A percentile compares a stretch with the other conserved stretches of the same genome.
Evolutionary conservation across 805 yeast genomes (phyloP).

Genomic region (Nakazawaea sp.): DNA sequence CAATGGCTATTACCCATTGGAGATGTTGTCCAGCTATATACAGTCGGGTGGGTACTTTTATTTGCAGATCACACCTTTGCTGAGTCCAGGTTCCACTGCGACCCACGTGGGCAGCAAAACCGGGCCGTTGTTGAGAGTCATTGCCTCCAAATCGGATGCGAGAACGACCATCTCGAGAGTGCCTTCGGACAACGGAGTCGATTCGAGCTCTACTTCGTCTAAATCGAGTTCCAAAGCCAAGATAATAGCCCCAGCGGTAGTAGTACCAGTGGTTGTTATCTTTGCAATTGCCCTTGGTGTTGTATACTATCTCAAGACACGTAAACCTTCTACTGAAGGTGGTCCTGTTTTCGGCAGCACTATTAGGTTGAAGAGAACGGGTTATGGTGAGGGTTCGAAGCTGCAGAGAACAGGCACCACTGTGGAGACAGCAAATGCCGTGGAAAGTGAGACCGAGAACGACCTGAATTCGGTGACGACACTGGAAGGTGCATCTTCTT

Average conservation of each 20-base stretch:
- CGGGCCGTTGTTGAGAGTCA: constrained; percentile 34
- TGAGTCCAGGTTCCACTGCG: constrained; percentile 26
- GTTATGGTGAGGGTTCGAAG: constrained; percentile 8
- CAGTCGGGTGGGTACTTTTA: constrained; percentile 27
- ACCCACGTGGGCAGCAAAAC: constrained; percentile 28
- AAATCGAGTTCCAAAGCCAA: constrained; percentile 15
- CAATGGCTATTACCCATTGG: constrained; percentile 33
- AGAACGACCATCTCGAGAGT: constrained; percentile 24
- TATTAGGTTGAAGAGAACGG: constrained; percentile 8
- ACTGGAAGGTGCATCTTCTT: background rate
- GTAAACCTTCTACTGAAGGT: constrained; percentile 1
- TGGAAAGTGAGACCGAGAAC: constrained; percentile 2
- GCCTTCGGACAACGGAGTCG: constrained; percentile 32
- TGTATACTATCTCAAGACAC: constrained; percentile 23
- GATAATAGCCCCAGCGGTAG: constrained; percentile 34
- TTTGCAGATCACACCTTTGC: constrained; percentile 30
- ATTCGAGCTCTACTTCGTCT: constrained; percentile 6
- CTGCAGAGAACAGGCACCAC: constrained; percentile 8
- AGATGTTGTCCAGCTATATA: constrained; percentile 22
- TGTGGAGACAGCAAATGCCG: constrained; percentile 1
- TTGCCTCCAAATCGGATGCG: constrained; percentile 25
- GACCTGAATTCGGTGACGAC: background rate
- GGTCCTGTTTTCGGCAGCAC: constrained; percentile 4
- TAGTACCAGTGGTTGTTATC: constrained; percentile 32
- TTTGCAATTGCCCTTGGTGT: constrained; percentile 22